Evolutionary conservation across 805 yeast genomes (phyloP), one percentile per base, ranked within the genome.

Genomic region (Ogataea methanolica): DNA sequence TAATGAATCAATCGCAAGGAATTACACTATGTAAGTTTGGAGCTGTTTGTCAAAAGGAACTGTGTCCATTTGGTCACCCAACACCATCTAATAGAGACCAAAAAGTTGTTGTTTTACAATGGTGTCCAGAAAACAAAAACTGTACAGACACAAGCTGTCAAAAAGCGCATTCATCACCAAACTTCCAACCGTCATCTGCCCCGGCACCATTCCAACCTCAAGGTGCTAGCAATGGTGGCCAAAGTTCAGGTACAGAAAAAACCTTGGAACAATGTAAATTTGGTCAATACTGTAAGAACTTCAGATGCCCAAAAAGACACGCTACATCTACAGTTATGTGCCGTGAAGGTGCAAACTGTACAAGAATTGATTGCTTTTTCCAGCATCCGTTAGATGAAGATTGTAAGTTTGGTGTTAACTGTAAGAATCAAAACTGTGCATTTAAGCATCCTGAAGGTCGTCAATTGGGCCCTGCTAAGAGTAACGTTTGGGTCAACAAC

Each of bases 11-110:
- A 33, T 46, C 39, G 37, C 33, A 58, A 33, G 83, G 84, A 46
- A 74, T 79, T 48, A 76, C 78, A 2, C 60, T 84, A 35, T 90
- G 97, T 71, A 86, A 85, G 62, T 90, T 79, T 66, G 94, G 92
- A 42, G 72, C 75, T 22, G 65, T 79, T 36, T 90, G 97, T 67
- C 73, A 87, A 22, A 87, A 86, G 59, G 88, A 82, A 51, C 68
- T 79, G 52, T 90, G 97, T 71, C 88, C 90, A 29, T 88, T 83
- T 70, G 96, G 90, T 23, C 97, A 90, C 62, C 96, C 97, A 40
- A 88, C 96, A 0, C 94, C 95, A 1, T 85, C 88, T 16, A 88
- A 85, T 67, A 79, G 75, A 52, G 81, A 77, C 51, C 89, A 90
- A 29, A 80, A 82, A 56, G 88, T 89, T 37, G 70, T 78, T 15